phyloP scores from a whole-genome alignment of 306 rosid species.

The Pyrus pyrifolia region DNA sequence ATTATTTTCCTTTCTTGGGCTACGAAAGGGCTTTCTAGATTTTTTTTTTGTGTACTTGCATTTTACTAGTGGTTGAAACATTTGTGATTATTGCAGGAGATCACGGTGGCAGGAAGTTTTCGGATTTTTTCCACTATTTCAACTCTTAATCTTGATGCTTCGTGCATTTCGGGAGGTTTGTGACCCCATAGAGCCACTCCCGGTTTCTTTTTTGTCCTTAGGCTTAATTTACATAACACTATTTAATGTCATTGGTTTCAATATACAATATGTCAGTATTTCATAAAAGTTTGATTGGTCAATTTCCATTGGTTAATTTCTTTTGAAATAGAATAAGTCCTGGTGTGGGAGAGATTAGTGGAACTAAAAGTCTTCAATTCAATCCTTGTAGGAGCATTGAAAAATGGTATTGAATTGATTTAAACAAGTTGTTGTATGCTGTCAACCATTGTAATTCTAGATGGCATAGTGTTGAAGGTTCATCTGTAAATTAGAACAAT shows the following conservation, averaged over 20 bases:
- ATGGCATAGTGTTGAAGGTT: neutral
- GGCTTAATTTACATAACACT: neutral
- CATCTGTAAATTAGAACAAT: neutral
- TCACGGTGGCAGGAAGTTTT: conserved; percentile 72
- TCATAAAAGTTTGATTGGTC: neutral
- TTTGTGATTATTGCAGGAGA: conserved; percentile 44
- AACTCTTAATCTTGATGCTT: conserved; percentile 41
- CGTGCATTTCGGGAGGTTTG: conserved; percentile 50
- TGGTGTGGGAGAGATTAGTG: neutral
- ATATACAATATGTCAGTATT: no score
- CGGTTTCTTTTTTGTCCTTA: neutral
- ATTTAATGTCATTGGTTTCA: neutral
- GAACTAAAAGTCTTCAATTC: neutral
- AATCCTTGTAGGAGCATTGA: neutral
- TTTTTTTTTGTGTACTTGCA: neutral
- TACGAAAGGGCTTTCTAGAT: neutral
- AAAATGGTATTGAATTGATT: neutral
- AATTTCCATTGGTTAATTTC: neutral
- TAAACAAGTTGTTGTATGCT: neutral
- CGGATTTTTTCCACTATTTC: conserved; percentile 76
- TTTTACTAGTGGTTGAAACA: neutral
- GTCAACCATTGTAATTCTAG: neutral
- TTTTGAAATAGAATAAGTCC: neutral
- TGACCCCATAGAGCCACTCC: neutral
- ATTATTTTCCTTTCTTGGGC: neutral